A percentile compares a stretch with the other conserved stretches of the same genome.
phyloP scores from a whole-genome alignment of 495 filamentous ascomycete genomes.

The Podospora tetraspora region DNA sequence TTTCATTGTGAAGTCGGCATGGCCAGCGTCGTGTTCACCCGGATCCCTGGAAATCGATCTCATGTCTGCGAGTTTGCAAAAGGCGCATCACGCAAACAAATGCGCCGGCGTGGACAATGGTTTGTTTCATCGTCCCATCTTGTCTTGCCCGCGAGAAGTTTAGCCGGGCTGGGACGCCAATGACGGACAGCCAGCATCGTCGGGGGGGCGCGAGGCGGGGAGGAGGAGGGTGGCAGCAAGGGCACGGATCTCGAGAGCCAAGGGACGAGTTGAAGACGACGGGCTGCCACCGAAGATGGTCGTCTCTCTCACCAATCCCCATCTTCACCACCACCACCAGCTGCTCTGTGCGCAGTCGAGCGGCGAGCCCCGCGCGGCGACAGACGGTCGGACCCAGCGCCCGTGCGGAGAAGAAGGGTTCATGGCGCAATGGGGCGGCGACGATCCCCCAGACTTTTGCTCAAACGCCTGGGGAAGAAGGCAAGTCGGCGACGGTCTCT shows the following conservation, averaged over 20 bases:
- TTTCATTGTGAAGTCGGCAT: not conserved
- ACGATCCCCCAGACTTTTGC: slow-evolving; percentile 10
- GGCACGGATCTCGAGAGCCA: not conserved
- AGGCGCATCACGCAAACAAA: not conserved
- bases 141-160: not conserved
- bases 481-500: not conserved
- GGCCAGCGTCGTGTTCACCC: not conserved
- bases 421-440: slow-evolving; percentile 10
- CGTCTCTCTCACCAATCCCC: not conserved
- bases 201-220: not conserved
- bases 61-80: not conserved
- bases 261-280: not conserved
- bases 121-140: not conserved
- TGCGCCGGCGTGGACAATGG: not conserved
- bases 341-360: not conserved
- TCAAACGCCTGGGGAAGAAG: too few relatives aligned
- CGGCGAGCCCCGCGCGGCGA: not conserved
- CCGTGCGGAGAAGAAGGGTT: slow-evolving; percentile 13
- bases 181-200: not conserved
- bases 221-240: too few relatives aligned
- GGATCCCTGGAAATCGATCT: not conserved
- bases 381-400: slow-evolving; percentile 2
- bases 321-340: not conserved
- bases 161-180: not conserved
- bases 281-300: not conserved